Conservation (phyloP, 345 rosid species). For the Lumnitzera racemosa region DNA sequence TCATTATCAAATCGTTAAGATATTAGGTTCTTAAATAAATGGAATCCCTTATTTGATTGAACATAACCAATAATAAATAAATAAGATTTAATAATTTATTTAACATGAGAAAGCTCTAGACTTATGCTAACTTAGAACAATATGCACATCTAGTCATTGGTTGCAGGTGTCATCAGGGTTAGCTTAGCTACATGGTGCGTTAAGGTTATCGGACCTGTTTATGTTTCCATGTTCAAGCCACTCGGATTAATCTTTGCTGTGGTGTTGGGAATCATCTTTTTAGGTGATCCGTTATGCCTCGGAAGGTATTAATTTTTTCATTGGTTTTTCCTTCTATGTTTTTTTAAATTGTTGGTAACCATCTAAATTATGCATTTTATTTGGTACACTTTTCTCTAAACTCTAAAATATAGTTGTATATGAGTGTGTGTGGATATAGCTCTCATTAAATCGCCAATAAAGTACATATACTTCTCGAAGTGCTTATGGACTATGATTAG, state of each 20-base stretch:
- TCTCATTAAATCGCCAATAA: too few species aligned
- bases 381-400: too few species aligned
- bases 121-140: too few species aligned
- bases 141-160: not conserved
- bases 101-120: not conserved
- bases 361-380: too few species aligned
- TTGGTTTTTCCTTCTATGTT: too few species aligned
- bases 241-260: conserved; percentile 7
- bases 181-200: not conserved
- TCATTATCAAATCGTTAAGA: not conserved
- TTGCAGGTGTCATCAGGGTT: not conserved
- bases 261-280: conserved; percentile 5
- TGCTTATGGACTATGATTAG: too few species aligned
- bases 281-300: conserved; percentile 7
- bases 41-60: too few species aligned
- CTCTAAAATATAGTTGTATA: too few species aligned
- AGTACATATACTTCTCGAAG: too few species aligned
- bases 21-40: not conserved
- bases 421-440: too few species aligned
- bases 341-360: too few species aligned
- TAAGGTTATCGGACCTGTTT: not conserved
- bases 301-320: conserved; percentile 7
- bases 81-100: not conserved
- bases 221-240: conserved; percentile 13
- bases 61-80: too few species aligned